A percentile compares a stretch with the other conserved stretches of the same genome.
phyloP scores from a whole-genome alignment of 208 protist genomes.

The Leishmania mexicana region DNA sequence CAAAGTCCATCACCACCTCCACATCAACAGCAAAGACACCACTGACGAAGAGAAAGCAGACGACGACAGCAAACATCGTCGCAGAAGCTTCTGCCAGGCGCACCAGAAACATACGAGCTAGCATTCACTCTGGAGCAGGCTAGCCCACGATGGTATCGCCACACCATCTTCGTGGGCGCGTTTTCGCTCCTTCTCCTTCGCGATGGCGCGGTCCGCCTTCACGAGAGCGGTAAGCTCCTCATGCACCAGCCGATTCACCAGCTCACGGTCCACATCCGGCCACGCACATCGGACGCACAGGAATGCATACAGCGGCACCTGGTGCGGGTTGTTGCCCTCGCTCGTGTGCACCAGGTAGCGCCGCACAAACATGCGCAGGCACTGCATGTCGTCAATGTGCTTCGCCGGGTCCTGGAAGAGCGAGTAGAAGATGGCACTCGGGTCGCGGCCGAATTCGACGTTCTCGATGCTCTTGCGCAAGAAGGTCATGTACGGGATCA shows the following conservation, averaged over 20 bases:
- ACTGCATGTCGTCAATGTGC: constrained; percentile 70
- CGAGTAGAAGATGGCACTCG: constrained; percentile 47
- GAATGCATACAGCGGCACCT: constrained; percentile 58
- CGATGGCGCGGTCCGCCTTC: constrained; percentile 49
- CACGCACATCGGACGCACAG: constrained; percentile 41
- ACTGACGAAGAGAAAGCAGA: background rate
- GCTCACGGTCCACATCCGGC: constrained; percentile 42
- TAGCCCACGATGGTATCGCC: background rate
- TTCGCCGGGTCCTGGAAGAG: constrained; percentile 55
- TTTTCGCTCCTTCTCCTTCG: constrained; percentile 14
- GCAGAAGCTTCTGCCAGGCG: background rate
- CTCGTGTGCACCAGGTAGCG: constrained; percentile 80
- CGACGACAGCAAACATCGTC: background rate
- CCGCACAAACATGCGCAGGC: constrained; percentile 74
- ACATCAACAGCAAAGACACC: background rate
- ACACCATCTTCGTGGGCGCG: background rate
- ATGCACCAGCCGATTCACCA: constrained; percentile 39
- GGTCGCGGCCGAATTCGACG: constrained; percentile 61
- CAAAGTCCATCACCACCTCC: background rate
- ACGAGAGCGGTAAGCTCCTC: constrained; percentile 64
- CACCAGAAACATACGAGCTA: background rate
- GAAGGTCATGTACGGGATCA: constrained; percentile 75
- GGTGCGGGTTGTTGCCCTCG: constrained; percentile 63
- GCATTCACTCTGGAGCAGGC: background rate
- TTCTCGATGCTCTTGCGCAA: constrained; percentile 56